Evolutionary conservation across 306 rosid genomes (phyloP).

Genomic region (Luffa aegyptiaca): DNA sequence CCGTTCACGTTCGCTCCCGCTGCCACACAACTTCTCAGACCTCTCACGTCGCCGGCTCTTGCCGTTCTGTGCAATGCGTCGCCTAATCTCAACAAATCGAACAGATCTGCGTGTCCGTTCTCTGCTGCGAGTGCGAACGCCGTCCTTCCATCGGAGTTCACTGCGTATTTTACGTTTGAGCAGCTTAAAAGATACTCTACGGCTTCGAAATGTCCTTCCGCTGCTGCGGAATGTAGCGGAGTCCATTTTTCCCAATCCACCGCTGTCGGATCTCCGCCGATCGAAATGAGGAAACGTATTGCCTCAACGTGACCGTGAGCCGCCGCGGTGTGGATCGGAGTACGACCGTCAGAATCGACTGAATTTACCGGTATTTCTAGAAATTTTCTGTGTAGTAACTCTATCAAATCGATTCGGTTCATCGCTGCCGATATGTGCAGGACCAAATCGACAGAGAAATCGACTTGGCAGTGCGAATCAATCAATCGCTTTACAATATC

Average conservation of each 20-base stretch:
- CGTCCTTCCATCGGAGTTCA: slow-evolving; percentile 39
- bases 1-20: slow-evolving; percentile 50
- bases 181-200: slow-evolving; percentile 39
- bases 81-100: slow-evolving; percentile 36
- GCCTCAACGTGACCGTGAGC: slow-evolving; percentile 33
- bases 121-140: slow-evolving; percentile 48
- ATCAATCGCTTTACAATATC: slow-evolving; percentile 38
- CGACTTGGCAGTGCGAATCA: slow-evolving; percentile 30
- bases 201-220: slow-evolving; percentile 38
- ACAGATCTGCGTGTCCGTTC: slow-evolving; percentile 33
- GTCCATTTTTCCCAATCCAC: slow-evolving; percentile 41
- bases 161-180: slow-evolving; percentile 40
- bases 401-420: slow-evolving; percentile 48
- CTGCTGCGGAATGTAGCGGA: slow-evolving; percentile 67
- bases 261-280: slow-evolving; percentile 40
- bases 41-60: slow-evolving; percentile 43
- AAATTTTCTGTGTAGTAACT: slow-evolving; percentile 19
- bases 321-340: slow-evolving; percentile 61
- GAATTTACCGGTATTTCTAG: slow-evolving; percentile 26
- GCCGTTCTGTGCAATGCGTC: slow-evolving; percentile 52
- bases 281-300: slow-evolving; percentile 30
- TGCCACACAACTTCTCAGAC: slow-evolving; percentile 37
- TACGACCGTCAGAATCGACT: slow-evolving; percentile 29
- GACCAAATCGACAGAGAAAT: slow-evolving; percentile 22
- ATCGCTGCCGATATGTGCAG: slow-evolving; percentile 45